Percentiles rank a stretch among this genome's conserved stretches.
phyloP scores from a whole-genome alignment of 176 grass and related monocot genomes.

The Pontederia crassipes region DNA sequence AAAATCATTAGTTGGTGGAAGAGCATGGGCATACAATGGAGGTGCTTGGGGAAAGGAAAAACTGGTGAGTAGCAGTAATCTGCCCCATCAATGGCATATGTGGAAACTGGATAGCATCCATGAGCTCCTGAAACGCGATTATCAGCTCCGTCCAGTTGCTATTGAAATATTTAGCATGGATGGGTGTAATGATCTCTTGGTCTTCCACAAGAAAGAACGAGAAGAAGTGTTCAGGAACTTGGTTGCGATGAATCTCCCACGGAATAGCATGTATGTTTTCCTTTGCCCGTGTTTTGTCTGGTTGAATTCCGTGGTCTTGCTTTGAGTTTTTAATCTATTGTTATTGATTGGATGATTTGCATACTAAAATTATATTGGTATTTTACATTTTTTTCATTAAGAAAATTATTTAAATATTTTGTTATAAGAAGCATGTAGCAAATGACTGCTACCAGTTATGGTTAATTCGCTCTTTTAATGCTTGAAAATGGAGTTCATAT shows the following conservation, averaged over 20 bases:
- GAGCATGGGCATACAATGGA: conserved; percentile 95
- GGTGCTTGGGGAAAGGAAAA: conserved; percentile 99
- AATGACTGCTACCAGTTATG: no score
- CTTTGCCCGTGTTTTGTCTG: conserved; percentile 14
- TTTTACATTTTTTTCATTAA: no score
- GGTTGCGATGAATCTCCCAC: conserved; percentile 86
- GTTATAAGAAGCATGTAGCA: no score
- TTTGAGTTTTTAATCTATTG: no score
- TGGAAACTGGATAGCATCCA: conserved; percentile 99
- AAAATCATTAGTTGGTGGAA: conserved; percentile 61
- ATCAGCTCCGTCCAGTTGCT: conserved; percentile 93
- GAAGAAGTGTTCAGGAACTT: conserved; percentile 97
- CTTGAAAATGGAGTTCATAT: no score
- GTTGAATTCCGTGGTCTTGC: background rate
- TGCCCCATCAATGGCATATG: conserved; percentile 98
- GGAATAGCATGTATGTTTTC: conserved; percentile 94
- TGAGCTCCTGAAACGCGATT: conserved; percentile 95
- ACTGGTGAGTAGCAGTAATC: conserved; percentile 60
- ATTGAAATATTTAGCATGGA: conserved; percentile 99
- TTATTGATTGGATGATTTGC: no score
- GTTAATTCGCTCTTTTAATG: no score
- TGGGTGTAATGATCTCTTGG: conserved; percentile 94
- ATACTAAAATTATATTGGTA: no score
- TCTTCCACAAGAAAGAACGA: conserved; percentile 99
- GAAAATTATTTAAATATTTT: no score